A percentile compares a stretch with the other conserved stretches of the same genome.
These are phyloP conservation scores for Picochlorum sp. DNA, from an alignment of 139 green algal genomes.

Conservation along the genomic window DNA sequence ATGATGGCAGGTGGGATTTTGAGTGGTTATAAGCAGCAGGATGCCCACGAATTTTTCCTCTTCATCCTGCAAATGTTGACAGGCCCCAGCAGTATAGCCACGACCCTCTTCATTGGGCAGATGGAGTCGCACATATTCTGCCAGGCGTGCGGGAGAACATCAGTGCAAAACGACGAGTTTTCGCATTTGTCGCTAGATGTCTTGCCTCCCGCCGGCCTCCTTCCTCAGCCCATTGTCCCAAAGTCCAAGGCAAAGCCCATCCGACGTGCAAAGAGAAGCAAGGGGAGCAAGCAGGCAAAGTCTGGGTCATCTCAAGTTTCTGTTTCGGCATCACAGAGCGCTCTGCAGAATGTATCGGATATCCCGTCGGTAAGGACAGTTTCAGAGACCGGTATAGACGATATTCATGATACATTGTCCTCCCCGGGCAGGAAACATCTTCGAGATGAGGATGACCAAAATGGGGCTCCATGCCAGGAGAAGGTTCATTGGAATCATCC, in stretches of 20 bases:
- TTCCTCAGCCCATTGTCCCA: conserved; percentile 11
- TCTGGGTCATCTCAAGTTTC: neutral
- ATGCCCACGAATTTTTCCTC: conserved; percentile 94
- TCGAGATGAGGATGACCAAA: neutral
- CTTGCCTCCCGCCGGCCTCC: neutral
- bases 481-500: conserved; percentile 3
- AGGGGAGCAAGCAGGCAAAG: neutral
- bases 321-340: neutral
- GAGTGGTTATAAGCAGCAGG: conserved; percentile 45
- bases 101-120: conserved; percentile 60
- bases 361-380: neutral
- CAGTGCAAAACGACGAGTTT: conserved; percentile 68
- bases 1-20: conserved; percentile 31
- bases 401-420: neutral
- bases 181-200: conserved; percentile 80
- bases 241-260: conserved; percentile 3
- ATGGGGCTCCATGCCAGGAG: neutral
- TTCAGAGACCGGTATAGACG: neutral
- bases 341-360: no score
- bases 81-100: conserved; percentile 16
- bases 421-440: neutral
- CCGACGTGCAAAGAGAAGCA: neutral
- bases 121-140: conserved; percentile 81
- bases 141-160: conserved; percentile 62
- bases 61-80: conserved; percentile 41